Evolutionary conservation across 139 green algal species (phyloP), one percentile per base, ranked within the genome.

Genomic region (Medakamo hakoo): DNA sequence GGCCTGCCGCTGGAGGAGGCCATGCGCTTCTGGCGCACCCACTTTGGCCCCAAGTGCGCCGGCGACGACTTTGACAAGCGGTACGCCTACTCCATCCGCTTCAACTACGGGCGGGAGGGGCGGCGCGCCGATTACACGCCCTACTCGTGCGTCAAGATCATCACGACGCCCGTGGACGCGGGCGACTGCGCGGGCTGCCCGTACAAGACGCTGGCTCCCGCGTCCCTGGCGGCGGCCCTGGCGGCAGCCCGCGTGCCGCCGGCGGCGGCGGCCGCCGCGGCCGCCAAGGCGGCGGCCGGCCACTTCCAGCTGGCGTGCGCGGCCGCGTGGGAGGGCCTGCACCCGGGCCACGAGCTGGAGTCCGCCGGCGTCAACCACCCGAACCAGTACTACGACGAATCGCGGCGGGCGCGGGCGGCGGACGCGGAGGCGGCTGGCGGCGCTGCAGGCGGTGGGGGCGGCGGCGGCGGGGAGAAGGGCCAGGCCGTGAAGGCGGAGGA

Each of bases 31-130:
- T 98, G 86, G 86, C 81, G 87, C 49, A 65, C 72, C 1, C 76
- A 87, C 59, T 95, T 96, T 73, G 77, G 78, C 24, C 77, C 86
- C 18, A 74, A 29, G 14, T 24, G 62, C 27, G 58, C 78, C 2
- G 76, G 57, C 1, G 92, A 98, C 27, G 84, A 89, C 64, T 99
- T 97, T 63, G 82, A 97, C 63, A 98, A 97, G 82, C 70, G 96
- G 70, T 95, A 98, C 76, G 73, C 84, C 21, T 99, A 99, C 82
- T 87, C 84, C 69, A 78, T 99, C 22, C 80, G 93, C n/a, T 83
- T 98, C 80, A 94, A 94, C 69, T 98, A 96, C 69, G 93, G 88
- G 59, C 89, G 94, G 75, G 91, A 98, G 82, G 91, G 91, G 61
- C 94, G 94, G 73, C 78, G 89, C 26, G 73, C 78, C 25, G 84